These are phyloP conservation scores for Lentinula aciculospora DNA, from an alignment of 768 basidiomycete species.

Conservation along the genomic window DNA sequence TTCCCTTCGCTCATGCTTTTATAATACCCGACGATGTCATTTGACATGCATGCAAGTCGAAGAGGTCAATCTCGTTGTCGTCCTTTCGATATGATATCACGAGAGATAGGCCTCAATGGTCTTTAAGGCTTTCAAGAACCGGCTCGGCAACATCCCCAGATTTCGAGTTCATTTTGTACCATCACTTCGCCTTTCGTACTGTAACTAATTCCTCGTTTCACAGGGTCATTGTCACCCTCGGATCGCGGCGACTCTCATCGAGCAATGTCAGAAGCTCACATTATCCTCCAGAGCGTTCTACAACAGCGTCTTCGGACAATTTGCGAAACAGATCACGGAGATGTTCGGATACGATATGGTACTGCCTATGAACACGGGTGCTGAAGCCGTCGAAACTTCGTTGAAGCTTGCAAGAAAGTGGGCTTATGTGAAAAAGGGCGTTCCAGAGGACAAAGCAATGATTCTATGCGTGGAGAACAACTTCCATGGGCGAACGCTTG, in stretches of 20 bases:
- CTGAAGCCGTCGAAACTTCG: conserved; percentile 97
- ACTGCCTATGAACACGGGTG: conserved; percentile 98
- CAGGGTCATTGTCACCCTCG: conserved; percentile 90
- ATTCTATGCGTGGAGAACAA: conserved; percentile 84
- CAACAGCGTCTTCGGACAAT: conserved; percentile 86
- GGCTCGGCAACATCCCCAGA: background rate
- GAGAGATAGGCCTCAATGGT: background rate
- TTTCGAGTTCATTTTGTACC: conserved; percentile 1
- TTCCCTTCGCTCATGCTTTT: conserved; percentile 1
- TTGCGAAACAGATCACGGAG: conserved; percentile 76
- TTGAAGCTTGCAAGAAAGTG: conserved; percentile 95
- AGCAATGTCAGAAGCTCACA: conserved; percentile 86
- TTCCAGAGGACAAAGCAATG: conserved; percentile 76
- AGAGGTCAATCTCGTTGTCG: conserved; percentile 1
- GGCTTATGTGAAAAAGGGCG: conserved; percentile 88
- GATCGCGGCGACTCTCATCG: conserved; percentile 74
- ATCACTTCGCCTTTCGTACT: background rate
- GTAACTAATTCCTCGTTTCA: background rate
- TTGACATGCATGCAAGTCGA: conserved; percentile 2
- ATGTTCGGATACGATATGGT: conserved; percentile 95
- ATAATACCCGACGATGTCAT: background rate
- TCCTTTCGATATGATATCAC: background rate
- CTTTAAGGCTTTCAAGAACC: conserved; percentile 4
- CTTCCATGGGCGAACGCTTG: conserved; percentile 93
- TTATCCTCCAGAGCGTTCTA: conserved; percentile 96